Conservation (phyloP, 106 monocot genomes). For the Allium fistulosum region DNA sequence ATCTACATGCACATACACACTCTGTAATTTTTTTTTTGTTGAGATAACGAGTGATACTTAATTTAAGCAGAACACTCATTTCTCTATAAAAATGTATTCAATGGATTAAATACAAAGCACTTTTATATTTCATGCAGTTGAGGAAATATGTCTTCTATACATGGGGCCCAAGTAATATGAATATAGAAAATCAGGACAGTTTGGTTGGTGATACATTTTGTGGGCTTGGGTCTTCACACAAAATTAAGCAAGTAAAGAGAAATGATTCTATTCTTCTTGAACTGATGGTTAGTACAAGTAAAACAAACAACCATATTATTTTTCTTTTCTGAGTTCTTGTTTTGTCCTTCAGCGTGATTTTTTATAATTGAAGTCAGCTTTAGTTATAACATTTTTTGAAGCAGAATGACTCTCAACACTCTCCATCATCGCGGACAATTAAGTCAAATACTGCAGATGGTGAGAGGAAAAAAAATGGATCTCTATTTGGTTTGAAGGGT, state of each 20-base stretch:
- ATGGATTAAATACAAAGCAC: no score
- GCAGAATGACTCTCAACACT: not conserved
- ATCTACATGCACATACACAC: no score
- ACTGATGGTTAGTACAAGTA: constrained; percentile 4
- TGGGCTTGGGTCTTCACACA: constrained; percentile 17
- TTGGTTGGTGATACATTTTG: constrained; percentile 3
- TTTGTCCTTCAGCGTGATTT: not conserved
- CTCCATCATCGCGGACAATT: not conserved
- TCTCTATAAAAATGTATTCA: no score
- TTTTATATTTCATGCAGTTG: constrained; percentile 9
- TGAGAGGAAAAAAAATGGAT: not conserved
- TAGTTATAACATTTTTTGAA: not conserved
- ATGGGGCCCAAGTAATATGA: constrained; percentile 20
- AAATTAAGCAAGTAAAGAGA: constrained; percentile 14
- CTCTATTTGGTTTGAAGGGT: not conserved
- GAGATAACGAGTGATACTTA: not conserved
- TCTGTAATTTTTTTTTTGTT: not conserved
- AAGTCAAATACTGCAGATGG: not conserved
- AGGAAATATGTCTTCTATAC: constrained; percentile 35
- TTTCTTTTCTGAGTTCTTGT: not conserved
- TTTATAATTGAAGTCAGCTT: not conserved
- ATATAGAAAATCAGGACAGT: constrained; percentile 2
- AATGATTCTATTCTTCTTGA: constrained; percentile 7
- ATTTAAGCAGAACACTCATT: not conserved
- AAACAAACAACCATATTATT: not conserved